Evolutionary conservation across 2,329 filamentous ascomycete genomes (phyloP).

Genomic region (Davidsoniella eucalypti): DNA sequence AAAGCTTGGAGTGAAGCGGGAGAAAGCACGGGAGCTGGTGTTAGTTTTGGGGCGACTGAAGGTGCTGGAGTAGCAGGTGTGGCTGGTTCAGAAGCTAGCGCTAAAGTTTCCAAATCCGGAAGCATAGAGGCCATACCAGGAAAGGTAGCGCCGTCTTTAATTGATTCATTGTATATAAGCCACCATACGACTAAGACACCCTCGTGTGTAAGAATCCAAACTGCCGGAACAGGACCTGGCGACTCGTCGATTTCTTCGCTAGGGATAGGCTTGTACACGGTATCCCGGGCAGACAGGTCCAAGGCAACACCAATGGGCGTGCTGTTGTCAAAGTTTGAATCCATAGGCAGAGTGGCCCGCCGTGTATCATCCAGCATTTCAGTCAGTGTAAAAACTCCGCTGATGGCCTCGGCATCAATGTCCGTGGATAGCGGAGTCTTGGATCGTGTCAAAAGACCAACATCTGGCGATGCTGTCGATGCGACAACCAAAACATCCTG

Average conservation of each 20-base stretch:
- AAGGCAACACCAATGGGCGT: conserved; percentile 62
- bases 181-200: conserved; percentile 79
- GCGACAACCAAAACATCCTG: conserved; percentile 69
- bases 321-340: conserved; percentile 46
- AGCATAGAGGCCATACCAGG: conserved; percentile 42
- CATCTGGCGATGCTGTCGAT: conserved; percentile 63
- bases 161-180: conserved; percentile 77
- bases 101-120: conserved; percentile 19
- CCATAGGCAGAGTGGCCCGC: conserved; percentile 60
- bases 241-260: conserved; percentile 63
- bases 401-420: conserved; percentile 40
- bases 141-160: conserved; percentile 58
- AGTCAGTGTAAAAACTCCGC: conserved; percentile 56
- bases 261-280: conserved; percentile 60
- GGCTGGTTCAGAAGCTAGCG: conserved; percentile 17
- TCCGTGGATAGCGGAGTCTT: conserved; percentile 48
- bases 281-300: conserved; percentile 71
- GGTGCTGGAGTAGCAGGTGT: conserved; percentile 9
- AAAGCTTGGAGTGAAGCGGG: conserved; percentile 19
- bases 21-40: conserved; percentile 17
- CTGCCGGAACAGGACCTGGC: conserved; percentile 60
- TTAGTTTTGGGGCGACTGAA: conserved; percentile 15
- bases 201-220: conserved; percentile 78
- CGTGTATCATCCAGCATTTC: conserved; percentile 57
- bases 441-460: conserved; percentile 63